phyloP scores from a whole-genome alignment of 345 rosid species.

The Diplotaxis tenuifolia region DNA sequence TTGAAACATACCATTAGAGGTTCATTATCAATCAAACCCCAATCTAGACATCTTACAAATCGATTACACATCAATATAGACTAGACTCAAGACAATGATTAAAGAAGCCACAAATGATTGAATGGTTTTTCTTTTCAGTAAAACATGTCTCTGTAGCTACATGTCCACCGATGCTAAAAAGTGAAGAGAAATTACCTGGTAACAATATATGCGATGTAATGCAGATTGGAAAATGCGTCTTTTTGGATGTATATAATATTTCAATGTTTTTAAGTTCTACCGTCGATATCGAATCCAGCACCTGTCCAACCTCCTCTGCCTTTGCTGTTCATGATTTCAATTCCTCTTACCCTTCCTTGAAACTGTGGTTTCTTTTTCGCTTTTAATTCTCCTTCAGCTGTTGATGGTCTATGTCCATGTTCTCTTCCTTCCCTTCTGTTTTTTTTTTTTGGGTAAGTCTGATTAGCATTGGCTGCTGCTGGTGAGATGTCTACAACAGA shows the following conservation, averaged over 20 bases:
- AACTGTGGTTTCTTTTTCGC: conserved; percentile 54
- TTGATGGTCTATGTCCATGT: conserved; percentile 42
- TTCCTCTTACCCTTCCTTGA: conserved; percentile 67
- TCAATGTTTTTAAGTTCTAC: conserved; percentile 39
- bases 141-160: conserved; percentile 20
- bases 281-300: conserved; percentile 70
- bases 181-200: conserved; percentile 17
- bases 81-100: conserved; percentile 17
- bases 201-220: neutral
- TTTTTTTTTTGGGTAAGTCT: conserved; percentile 34
- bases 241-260: conserved; percentile 14
- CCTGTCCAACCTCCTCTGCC: conserved; percentile 89
- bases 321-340: conserved; percentile 51
- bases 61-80: neutral
- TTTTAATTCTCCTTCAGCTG: conserved; percentile 54
- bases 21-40: conserved; percentile 4
- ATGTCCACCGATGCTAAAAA: conserved; percentile 1
- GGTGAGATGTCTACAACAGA: conserved; percentile 41
- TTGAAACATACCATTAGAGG: conserved; percentile 4
- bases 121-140: conserved; percentile 1
- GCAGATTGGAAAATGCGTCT: neutral
- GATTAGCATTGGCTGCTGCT: conserved; percentile 34
- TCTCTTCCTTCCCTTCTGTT: conserved; percentile 39
- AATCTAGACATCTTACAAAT: neutral
- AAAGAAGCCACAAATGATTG: neutral